Evolutionary conservation across 2,329 filamentous ascomycete species (phyloP).

Genomic region (Pyricularia sp.): DNA sequence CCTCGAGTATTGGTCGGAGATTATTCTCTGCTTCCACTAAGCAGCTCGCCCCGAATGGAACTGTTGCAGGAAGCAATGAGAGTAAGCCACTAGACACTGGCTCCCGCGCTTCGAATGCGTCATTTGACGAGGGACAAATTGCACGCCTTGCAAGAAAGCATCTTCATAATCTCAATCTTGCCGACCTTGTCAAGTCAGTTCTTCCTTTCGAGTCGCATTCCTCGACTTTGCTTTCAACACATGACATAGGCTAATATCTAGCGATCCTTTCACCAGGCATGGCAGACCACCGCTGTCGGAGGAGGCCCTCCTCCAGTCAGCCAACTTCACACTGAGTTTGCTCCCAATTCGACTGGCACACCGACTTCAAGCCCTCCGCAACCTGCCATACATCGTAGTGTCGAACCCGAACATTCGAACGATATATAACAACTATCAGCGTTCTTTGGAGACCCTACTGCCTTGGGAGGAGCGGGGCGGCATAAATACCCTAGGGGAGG

Average conservation of each 20-base stretch:
- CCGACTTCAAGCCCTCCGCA: slow-evolving; percentile 85
- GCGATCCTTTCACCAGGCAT: slow-evolving; percentile 31
- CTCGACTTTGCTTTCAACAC: neutral
- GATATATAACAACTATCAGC: slow-evolving; percentile 94
- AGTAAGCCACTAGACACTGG: neutral
- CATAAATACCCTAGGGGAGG: slow-evolving; percentile 73
- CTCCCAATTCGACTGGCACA: slow-evolving; percentile 88
- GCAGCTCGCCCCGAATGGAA: neutral
- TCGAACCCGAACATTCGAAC: slow-evolving; percentile 92
- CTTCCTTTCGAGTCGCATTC: neutral
- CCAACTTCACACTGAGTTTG: slow-evolving; percentile 90
- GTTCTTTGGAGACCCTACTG: slow-evolving; percentile 82
- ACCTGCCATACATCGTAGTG: slow-evolving; percentile 94
- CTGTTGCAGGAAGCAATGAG: neutral
- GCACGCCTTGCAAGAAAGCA: slow-evolving; percentile 66
- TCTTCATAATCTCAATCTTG: slow-evolving; percentile 73
- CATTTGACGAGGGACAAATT: slow-evolving; percentile 65
- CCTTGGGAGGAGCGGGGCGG: slow-evolving; percentile 59
- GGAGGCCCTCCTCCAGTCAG: slow-evolving; percentile 73
- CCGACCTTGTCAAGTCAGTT: slow-evolving; percentile 75
- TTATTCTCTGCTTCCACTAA: neutral
- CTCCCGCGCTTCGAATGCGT: neutral
- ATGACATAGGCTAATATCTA: neutral
- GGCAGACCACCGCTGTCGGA: slow-evolving; percentile 79
- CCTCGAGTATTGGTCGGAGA: slow-evolving; percentile 1